Evolutionary conservation across 345 rosid species (phyloP).

Genomic region (Syzygium grande): DNA sequence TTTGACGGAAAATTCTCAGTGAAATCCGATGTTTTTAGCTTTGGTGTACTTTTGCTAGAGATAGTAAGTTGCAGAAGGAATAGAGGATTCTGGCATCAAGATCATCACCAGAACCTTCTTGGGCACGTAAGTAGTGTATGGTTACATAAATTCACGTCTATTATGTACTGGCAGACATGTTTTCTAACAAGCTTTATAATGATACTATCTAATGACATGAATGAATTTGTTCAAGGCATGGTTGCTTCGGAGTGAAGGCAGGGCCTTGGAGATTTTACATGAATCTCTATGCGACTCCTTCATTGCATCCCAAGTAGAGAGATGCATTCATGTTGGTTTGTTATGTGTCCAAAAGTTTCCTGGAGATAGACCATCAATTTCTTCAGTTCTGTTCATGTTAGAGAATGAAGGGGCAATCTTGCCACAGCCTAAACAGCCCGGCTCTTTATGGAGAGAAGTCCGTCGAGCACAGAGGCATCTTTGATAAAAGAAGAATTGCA

Average conservation of each 20-base stretch:
- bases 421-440: constrained; percentile 15
- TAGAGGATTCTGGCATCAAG: constrained; percentile 24
- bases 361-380: constrained; percentile 19
- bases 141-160: neutral
- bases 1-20: no score
- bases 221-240: constrained; percentile 10
- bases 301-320: neutral
- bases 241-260: constrained; percentile 8
- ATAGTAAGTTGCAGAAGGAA: constrained; percentile 38
- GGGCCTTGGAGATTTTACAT: constrained; percentile 1
- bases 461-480: neutral
- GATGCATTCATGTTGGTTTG: constrained; percentile 10
- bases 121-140: constrained; percentile 1
- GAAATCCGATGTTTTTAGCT: neutral
- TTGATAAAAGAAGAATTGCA: neutral
- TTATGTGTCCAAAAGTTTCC: constrained; percentile 13
- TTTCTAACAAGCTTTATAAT: neutral
- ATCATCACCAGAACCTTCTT: constrained; percentile 11
- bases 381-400: constrained; percentile 7
- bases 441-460: neutral
- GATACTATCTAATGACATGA: neutral
- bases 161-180: neutral
- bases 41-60: neutral
- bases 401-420: constrained; percentile 3
- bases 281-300: neutral